Conservation (phyloP, 352 stramenopile genomes). For the Phytophthora sp. region DNA sequence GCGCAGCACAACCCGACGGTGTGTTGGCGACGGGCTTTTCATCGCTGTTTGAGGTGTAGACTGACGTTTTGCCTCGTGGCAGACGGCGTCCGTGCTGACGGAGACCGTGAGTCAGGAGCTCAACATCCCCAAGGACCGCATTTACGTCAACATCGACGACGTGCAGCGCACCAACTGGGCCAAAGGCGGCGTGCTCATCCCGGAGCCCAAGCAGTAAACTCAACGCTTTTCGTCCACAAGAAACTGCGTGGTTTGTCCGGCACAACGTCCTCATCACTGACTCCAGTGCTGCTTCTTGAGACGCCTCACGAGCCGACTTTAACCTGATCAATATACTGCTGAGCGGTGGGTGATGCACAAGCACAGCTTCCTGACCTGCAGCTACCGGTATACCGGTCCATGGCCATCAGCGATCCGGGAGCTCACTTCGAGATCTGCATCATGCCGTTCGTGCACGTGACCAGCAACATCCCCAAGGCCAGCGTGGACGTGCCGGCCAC, state of each 20-base stretch:
- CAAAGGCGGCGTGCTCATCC: constrained; percentile 43
- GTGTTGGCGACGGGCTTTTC: not conserved
- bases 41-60: not conserved
- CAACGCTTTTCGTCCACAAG: not conserved
- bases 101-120: constrained; percentile 49
- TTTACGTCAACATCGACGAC: constrained; percentile 68
- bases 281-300: too few relatives aligned
- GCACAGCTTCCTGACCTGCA: too few relatives aligned
- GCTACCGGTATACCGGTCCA: too few relatives aligned
- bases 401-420: too few relatives aligned
- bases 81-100: constrained; percentile 55
- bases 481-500: constrained; percentile 36
- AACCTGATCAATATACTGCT: not conserved
- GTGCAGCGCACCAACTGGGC: constrained; percentile 55
- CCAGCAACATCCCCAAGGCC: constrained; percentile 45
- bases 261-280: too few relatives aligned
- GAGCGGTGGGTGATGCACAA: too few relatives aligned
- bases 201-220: constrained; percentile 37
- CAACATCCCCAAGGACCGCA: constrained; percentile 41
- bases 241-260: too few relatives aligned
- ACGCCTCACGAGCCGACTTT: not conserved
- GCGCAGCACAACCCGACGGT: constrained; percentile 55
- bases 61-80: not conserved
- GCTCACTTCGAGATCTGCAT: too few relatives aligned
- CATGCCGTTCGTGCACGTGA: constrained; percentile 53